These are phyloP conservation scores for Puccinia polysora DNA, from an alignment of 1,284 basidiomycete species.

Conservation along the genomic window DNA sequence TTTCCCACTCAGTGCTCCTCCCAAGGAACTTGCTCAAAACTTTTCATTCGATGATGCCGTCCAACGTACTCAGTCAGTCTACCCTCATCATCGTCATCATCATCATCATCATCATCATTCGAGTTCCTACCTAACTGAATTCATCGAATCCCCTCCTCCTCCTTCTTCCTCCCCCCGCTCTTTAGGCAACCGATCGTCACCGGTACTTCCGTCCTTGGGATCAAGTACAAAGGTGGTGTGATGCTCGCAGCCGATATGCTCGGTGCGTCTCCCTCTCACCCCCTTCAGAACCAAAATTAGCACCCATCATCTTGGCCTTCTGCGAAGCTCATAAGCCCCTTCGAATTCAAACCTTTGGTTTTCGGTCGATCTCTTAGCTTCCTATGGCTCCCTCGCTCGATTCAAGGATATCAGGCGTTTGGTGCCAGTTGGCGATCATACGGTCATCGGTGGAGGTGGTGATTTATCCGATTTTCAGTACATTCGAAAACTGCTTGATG, in stretches of 20 bases:
- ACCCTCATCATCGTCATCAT: too few species aligned
- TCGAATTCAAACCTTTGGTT: not conserved
- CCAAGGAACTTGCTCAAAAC: constrained; percentile 2
- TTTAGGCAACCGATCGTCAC: constrained; percentile 88
- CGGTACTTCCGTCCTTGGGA: constrained; percentile 86
- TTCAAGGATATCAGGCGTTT: constrained; percentile 93
- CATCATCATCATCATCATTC: too few species aligned
- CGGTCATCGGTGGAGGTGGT: constrained; percentile 84
- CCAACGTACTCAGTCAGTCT: constrained; percentile 68
- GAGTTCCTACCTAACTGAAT: constrained; percentile 11
- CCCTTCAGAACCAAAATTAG: not conserved
- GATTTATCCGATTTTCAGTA: constrained; percentile 99
- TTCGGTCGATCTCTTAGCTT: constrained; percentile 60
- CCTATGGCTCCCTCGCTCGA: constrained; percentile 92
- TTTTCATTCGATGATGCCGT: constrained; percentile 62
- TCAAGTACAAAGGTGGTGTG: constrained; percentile 91
- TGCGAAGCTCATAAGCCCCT: not conserved
- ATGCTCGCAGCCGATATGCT: constrained; percentile 99
- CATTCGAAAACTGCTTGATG: constrained; percentile 72
- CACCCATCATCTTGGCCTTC: constrained; percentile 6
- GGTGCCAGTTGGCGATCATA: constrained; percentile 73
- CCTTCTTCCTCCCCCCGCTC: not conserved
- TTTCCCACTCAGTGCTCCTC: constrained; percentile 63
- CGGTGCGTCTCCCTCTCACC: constrained; percentile 58
- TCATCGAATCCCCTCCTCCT: not conserved